A percentile compares a stretch with the other conserved stretches of the same genome.
Conservation (phyloP, 805 yeast species). For the Cyberlindnera mrakii region DNA sequence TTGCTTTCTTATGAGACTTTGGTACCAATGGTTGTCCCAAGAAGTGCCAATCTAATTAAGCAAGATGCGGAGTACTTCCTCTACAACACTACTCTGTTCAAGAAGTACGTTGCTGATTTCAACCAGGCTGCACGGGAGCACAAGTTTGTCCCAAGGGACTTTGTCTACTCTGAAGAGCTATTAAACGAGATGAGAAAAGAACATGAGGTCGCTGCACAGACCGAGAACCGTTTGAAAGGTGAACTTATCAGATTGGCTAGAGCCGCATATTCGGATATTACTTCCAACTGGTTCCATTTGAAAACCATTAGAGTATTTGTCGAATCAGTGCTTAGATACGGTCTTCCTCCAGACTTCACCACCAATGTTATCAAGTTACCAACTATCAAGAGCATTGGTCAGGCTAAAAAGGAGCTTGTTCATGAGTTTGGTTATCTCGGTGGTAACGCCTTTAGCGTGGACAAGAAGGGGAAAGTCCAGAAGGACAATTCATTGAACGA, state of each 20-base stretch:
- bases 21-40: constrained; percentile 81
- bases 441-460: constrained; percentile 76
- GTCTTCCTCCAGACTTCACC: constrained; percentile 89
- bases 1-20: constrained; percentile 68
- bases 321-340: constrained; percentile 91
- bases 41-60: constrained; percentile 68
- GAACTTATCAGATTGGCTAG: constrained; percentile 79
- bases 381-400: constrained; percentile 35
- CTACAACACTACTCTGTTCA: constrained; percentile 78
- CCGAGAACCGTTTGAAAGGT: constrained; percentile 65
- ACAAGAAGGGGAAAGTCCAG: constrained; percentile 57
- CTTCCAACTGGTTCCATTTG: constrained; percentile 85
- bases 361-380: constrained; percentile 42
- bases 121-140: constrained; percentile 68
- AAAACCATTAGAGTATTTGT: constrained; percentile 84
- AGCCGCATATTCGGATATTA: constrained; percentile 85
- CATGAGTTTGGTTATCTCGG: constrained; percentile 83
- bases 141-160: constrained; percentile 91
- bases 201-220: constrained; percentile 65
- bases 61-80: constrained; percentile 69
- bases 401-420: constrained; percentile 65
- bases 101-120: constrained; percentile 70
- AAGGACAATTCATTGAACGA: constrained; percentile 69
- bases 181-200: constrained; percentile 72
- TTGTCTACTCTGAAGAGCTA: constrained; percentile 73